These are phyloP conservation scores for Conringia planisiliqua DNA, from an alignment of 345 rosid genomes.

Conservation along the genomic window DNA sequence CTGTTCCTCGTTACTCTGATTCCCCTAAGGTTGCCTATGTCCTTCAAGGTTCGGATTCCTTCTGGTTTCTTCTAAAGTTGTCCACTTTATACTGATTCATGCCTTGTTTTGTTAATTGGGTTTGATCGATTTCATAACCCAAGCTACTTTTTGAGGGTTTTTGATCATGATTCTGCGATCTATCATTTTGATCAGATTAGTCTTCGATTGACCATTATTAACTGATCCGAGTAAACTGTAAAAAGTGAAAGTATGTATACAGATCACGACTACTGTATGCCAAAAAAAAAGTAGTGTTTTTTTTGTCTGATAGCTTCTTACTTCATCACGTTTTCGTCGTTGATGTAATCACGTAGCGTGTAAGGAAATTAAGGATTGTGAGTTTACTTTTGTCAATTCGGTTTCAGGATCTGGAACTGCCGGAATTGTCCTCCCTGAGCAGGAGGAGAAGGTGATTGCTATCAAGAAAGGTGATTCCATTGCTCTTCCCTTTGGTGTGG, in stretches of 20 bases:
- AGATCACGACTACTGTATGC: not conserved
- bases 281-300: not conserved
- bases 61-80: not conserved
- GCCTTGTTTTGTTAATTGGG: not conserved
- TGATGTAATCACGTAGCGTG: conserved; percentile 6
- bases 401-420: conserved; percentile 66
- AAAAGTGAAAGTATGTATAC: not conserved
- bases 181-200: not conserved
- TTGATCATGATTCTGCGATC: not conserved
- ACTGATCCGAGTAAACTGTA: not conserved
- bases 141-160: no score
- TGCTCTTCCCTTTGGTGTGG: conserved; percentile 87
- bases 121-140: no score
- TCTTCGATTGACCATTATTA: not conserved
- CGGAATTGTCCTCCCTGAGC: conserved; percentile 82
- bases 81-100: not conserved
- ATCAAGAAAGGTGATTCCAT: conserved; percentile 82
- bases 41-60: conserved; percentile 59
- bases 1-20: conserved; percentile 83
- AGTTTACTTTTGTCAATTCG: not conserved
- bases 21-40: conserved; percentile 88
- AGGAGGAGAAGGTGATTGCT: conserved; percentile 72
- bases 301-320: not conserved
- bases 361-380: not conserved
- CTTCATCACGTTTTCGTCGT: conserved; percentile 6